Evolutionary conservation across 495 filamentous ascomycete species (phyloP).

Genomic region (Lophiostoma macrostomum): DNA sequence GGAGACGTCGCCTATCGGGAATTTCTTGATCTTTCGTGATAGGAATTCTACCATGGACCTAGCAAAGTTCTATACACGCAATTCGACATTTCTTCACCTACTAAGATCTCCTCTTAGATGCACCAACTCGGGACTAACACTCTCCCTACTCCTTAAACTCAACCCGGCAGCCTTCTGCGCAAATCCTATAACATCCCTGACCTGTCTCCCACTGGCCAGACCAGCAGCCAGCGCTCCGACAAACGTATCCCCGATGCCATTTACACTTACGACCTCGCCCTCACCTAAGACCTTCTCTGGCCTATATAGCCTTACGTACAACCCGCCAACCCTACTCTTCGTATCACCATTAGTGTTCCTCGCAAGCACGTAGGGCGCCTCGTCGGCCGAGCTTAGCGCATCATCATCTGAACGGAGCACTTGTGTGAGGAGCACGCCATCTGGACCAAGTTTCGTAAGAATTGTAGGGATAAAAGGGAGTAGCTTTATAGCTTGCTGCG

Average conservation of each 20-base stretch:
- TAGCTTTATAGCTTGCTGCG: constrained; percentile 79
- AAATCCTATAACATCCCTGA: constrained; percentile 51
- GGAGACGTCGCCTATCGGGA: too few relatives aligned
- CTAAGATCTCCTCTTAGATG: constrained; percentile 20
- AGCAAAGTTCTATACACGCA: too few relatives aligned
- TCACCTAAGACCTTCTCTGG: constrained; percentile 57
- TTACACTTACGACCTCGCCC: constrained; percentile 76
- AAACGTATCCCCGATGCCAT: constrained; percentile 93
- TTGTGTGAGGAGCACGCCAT: constrained; percentile 75
- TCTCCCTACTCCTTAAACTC: constrained; percentile 68
- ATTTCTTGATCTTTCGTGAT: too few relatives aligned
- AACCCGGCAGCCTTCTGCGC: constrained; percentile 74
- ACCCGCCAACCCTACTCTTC: constrained; percentile 62
- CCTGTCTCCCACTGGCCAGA: constrained; percentile 48
- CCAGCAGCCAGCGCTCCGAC: constrained; percentile 76
- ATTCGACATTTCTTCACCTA: background rate
- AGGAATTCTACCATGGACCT: background rate
- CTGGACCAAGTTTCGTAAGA: constrained; percentile 75
- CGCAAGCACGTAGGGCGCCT: constrained; percentile 66
- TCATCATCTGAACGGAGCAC: constrained; percentile 63
- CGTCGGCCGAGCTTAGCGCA: constrained; percentile 57
- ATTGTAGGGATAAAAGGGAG: constrained; percentile 82
- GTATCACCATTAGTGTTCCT: constrained; percentile 47
- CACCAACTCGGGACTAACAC: constrained; percentile 56
- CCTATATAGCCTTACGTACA: constrained; percentile 81